Base-by-base conservation (phyloP, 2,329 filamentous ascomycete species). In the Ceratocystis lukuohia region DNA sequence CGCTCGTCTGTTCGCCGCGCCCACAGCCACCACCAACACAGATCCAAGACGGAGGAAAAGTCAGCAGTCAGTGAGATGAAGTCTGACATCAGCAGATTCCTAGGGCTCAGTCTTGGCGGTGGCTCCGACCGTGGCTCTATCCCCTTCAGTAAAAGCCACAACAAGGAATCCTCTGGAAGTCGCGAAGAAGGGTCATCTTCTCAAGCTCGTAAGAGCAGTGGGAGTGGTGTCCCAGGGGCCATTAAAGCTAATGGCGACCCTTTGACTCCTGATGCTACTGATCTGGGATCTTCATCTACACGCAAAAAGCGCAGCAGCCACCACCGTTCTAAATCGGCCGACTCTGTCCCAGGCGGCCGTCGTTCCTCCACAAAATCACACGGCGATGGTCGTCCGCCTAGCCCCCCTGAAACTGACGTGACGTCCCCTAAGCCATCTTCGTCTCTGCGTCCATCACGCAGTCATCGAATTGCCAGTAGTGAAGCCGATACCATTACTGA, bases 101-200 rank as follows among this genome's bases (percentile, higher is more conserved):
- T 65, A 15, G 59, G 57, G 22, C 22, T 57, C 6, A 41, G 37
- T 22, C n/a, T 61, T 12, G 56, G 53, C 17, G 41, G 75, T 57
- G 77, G 74, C 68, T 73, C 71, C 62, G 78, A 81, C 65, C 79
- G 80, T 33, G 74, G 79, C 44, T 82, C 80, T 69, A 73, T 88
- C 53, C 87, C 89, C 10, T 91, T 95, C 75, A 94, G 89, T 76
- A 96, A 95, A 76, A 88, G 88, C 12, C 90, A 96, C 75, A 95
- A 91, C 79, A 94, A 91, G 75, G 93, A 96, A 77, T 84, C 85
- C 57, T 84, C 96, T 65, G 81, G 84, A 70, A 86, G 84, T 72
- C 79, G 79, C 64, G 82, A 86, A 59, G 80, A 83, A 65, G 70
- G 82, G 62, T 73, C 75, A 22, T 70, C 70, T 28, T 70, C 71